These are phyloP conservation scores for Abortiporus biennis DNA, from an alignment of 1,284 basidiomycete genomes.

Conservation along the genomic window DNA sequence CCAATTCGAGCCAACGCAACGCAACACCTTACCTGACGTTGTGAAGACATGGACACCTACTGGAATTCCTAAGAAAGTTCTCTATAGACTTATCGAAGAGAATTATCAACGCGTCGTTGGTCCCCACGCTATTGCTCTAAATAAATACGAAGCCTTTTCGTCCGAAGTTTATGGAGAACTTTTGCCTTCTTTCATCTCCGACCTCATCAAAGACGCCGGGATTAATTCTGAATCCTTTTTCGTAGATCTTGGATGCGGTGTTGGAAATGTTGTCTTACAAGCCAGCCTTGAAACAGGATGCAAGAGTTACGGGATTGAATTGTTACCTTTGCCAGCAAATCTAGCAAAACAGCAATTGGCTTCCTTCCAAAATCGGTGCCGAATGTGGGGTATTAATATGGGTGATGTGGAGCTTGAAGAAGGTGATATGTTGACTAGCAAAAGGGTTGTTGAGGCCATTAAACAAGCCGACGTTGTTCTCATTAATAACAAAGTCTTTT, in stretches of 20 bases:
- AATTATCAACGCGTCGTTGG: conserved; percentile 76
- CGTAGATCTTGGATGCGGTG: conserved; percentile 74
- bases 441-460: conserved; percentile 53
- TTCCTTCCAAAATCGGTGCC: conserved; percentile 56
- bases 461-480: conserved; percentile 67
- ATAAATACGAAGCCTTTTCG: conserved; percentile 68
- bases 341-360: conserved; percentile 57
- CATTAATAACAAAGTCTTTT: conserved; percentile 77
- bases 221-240: conserved; percentile 57
- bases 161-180: conserved; percentile 75
- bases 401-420: conserved; percentile 69
- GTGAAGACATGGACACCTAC: conserved; percentile 50
- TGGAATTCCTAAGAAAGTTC: conserved; percentile 48
- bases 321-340: conserved; percentile 53
- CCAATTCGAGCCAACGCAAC: conserved; percentile 33
- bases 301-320: conserved; percentile 64
- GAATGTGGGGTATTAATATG: conserved; percentile 70
- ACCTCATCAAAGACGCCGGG: conserved; percentile 54
- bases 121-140: conserved; percentile 57
- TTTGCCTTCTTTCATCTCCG: conserved; percentile 61
- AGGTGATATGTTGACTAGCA: conserved; percentile 66
- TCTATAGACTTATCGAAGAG: conserved; percentile 69
- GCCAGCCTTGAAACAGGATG: conserved; percentile 73
- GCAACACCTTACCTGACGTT: conserved; percentile 42
- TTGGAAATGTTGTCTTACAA: conserved; percentile 74